Base-by-base conservation (phyloP, 2,329 filamentous ascomycete genomes). In the Monosporascus sp. region DNA sequence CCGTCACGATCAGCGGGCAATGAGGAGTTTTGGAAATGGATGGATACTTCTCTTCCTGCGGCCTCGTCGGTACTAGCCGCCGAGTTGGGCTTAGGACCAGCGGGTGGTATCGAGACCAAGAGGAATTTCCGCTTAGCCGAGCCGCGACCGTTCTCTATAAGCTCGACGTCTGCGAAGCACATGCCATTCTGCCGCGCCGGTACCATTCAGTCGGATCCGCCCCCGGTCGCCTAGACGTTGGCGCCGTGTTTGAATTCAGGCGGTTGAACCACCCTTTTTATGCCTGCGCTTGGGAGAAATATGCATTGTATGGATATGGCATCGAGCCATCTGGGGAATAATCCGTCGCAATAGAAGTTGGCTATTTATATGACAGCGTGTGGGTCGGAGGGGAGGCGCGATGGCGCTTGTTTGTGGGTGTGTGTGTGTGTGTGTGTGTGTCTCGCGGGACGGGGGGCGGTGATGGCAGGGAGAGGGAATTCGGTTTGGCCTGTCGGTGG, bases 1-100 rank as follows among this genome's bases (percentile, higher is more conserved):
- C 55, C 56, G 55, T 57, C 60, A 57, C 50, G 59, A 55, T 62
- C 51, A 60, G 59, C 54, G 55, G 56, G 56, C 51, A 58, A 60
- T 61, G 61, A 60, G 63, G 64, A 63, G 60, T 65, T 64, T 51
- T 63, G 60, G 57, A 54, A 58, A 53, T 20, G 57, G 58, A 59
- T 59, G 48, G 58, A 51, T 60, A 51, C 57, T 50, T 56, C 35
- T 18, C 51, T 53, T 61, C 56, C 53, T 58, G 60, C 57, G 52
- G 46, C 52, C 54, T 52, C 54, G 49, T 46, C 48, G 52, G 51
- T 55, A 47, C 55, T 48, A 48, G 54, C 54, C 59, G 55, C 56
- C 55, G 46, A 54, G 45, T 54, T 54, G 49, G 48, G 55, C 53
- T 50, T 49, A 49, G 52, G 41, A 37, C 31, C 53, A 44, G 50